Conservation (phyloP, 2,329 filamentous ascomycete genomes). For the Paecilomyces formosus region DNA sequence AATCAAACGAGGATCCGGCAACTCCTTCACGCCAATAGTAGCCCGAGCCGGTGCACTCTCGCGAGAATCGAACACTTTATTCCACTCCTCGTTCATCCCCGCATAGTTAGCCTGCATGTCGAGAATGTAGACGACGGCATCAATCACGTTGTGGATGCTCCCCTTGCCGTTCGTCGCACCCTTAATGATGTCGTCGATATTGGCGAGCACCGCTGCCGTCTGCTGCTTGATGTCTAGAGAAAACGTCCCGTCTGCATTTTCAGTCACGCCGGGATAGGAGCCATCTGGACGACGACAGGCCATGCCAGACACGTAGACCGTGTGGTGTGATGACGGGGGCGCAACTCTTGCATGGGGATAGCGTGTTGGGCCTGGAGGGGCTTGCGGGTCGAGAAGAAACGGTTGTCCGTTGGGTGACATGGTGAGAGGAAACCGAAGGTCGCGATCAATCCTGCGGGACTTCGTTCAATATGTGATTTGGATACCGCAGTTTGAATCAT, state of each 20-base stretch:
- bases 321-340: constrained; percentile 22
- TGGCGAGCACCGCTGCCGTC: constrained; percentile 31
- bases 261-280: constrained; percentile 26
- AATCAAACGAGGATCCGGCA: constrained; percentile 1
- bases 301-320: constrained; percentile 36
- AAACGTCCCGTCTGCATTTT: constrained; percentile 28
- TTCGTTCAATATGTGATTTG: not conserved
- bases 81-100: constrained; percentile 43
- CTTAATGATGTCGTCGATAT: constrained; percentile 32
- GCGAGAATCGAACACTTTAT: constrained; percentile 34
- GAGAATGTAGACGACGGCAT: constrained; percentile 34
- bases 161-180: constrained; percentile 29
- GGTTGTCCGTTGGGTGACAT: constrained; percentile 28
- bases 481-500: not conserved
- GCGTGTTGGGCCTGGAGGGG: constrained; percentile 15
- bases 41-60: constrained; percentile 26
- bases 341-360: constrained; percentile 32
- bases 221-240: constrained; percentile 29
- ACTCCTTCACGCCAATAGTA: constrained; percentile 5
- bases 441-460: not conserved
- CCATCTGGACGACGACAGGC: constrained; percentile 28
- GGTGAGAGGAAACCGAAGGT: constrained; percentile 6
- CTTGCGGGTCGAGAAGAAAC: constrained; percentile 25
- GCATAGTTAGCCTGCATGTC: constrained; percentile 37
- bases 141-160: constrained; percentile 31